Evolutionary conservation across 2,329 filamentous ascomycete species (phyloP).

Genomic region (Sphaerulina populicola): DNA sequence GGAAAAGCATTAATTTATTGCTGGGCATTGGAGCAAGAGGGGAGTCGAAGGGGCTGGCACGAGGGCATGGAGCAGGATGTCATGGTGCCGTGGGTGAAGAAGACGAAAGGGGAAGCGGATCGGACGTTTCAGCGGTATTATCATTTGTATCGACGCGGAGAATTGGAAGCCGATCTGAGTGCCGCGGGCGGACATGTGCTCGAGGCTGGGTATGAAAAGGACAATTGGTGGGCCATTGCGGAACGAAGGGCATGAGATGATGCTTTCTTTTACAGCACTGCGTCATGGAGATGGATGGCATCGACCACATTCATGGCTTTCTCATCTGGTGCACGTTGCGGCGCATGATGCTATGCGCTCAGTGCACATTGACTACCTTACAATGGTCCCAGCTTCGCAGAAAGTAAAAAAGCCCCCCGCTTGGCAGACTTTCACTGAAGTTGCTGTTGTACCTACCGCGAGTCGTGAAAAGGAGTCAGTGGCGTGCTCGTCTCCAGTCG

Average conservation of each 20-base stretch:
- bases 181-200: constrained; percentile 67
- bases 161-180: constrained; percentile 71
- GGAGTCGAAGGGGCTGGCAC: constrained; percentile 81
- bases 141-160: constrained; percentile 78
- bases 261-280: too few relatives aligned
- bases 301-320: too few relatives aligned
- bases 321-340: too few relatives aligned
- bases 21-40: constrained; percentile 89
- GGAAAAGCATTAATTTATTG: constrained; percentile 78
- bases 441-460: too few relatives aligned
- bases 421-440: too few relatives aligned
- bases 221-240: constrained; percentile 79
- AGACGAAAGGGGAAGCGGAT: constrained; percentile 20
- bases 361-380: too few relatives aligned
- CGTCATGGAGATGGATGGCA: too few relatives aligned
- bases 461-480: too few relatives aligned
- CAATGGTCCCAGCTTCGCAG: too few relatives aligned
- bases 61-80: constrained; percentile 77
- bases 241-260: background rate
- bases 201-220: constrained; percentile 83
- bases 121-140: constrained; percentile 83
- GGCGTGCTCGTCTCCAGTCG: too few relatives aligned
- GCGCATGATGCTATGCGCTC: too few relatives aligned
- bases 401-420: too few relatives aligned
- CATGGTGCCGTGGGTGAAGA: constrained; percentile 83